phyloP scores from a whole-genome alignment of 148 eudicot genomes.

The Rhododendron williamsianum region DNA sequence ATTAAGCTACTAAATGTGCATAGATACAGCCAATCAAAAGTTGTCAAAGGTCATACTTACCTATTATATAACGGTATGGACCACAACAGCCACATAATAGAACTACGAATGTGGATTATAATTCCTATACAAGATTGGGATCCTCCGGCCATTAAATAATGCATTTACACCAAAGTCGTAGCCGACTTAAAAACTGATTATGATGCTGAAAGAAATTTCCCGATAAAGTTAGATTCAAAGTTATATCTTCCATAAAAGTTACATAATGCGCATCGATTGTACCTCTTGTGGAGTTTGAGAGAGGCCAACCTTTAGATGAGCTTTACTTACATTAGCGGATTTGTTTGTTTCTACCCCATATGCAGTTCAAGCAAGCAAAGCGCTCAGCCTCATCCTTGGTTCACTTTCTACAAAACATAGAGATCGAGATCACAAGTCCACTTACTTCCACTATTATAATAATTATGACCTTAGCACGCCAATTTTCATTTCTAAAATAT shows the following conservation, averaged over 20 bases:
- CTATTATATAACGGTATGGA: too few relatives aligned
- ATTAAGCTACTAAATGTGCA: too few relatives aligned
- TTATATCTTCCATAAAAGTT: too few relatives aligned
- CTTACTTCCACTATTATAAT: neutral
- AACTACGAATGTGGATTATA: too few relatives aligned
- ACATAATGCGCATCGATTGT: neutral
- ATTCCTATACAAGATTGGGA: too few relatives aligned
- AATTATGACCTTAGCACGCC: neutral
- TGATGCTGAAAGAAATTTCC: neutral
- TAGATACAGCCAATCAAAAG: too few relatives aligned
- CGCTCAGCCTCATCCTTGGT: neutral
- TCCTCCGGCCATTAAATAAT: too few relatives aligned
- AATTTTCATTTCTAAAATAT: neutral
- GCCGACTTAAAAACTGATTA: too few relatives aligned
- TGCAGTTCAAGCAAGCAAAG: neutral
- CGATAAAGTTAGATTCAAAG: neutral
- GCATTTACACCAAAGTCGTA: too few relatives aligned
- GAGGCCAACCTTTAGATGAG: neutral
- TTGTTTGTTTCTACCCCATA: neutral
- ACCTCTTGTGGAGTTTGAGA: neutral
- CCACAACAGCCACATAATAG: too few relatives aligned
- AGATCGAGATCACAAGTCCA: neutral
- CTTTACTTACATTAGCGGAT: neutral
- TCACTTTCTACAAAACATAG: neutral
- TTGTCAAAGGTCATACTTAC: too few relatives aligned